These are phyloP conservation scores for Entomortierella beljakovae DNA, from an alignment of 192 early-diverging fungal species.

Conservation along the genomic window DNA sequence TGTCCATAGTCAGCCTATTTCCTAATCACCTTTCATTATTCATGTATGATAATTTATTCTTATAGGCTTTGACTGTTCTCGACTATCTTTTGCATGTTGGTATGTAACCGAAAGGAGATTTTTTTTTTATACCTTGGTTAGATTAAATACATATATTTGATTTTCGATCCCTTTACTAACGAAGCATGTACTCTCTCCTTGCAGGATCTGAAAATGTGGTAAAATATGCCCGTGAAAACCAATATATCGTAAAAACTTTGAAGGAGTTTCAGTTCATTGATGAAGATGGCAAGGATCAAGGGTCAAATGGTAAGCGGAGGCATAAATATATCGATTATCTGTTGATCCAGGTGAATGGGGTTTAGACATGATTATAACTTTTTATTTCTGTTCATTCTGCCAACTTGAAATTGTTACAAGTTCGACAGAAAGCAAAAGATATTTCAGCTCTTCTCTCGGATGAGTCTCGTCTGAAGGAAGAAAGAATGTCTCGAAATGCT, in stretches of 20 bases:
- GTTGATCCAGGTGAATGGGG: no score
- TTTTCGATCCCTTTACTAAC: slow-evolving; percentile 12
- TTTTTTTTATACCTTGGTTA: no score
- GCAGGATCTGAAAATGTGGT: slow-evolving; percentile 88
- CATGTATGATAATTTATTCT: neutral
- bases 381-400: no score
- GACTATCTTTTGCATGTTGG: slow-evolving; percentile 83
- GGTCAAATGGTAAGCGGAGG: slow-evolving; percentile 76
- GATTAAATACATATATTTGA: no score
- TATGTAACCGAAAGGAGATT: slow-evolving; percentile 11
- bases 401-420: no score
- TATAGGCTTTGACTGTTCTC: slow-evolving; percentile 84
- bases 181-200: neutral
- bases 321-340: neutral
- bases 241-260: slow-evolving; percentile 95
- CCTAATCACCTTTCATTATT: slow-evolving; percentile 3
- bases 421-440: slow-evolving; percentile 94
- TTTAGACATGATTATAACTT: neutral
- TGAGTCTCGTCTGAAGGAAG: slow-evolving; percentile 80
- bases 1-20: neutral
- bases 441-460: slow-evolving; percentile 85
- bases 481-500: slow-evolving; percentile 73
- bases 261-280: slow-evolving; percentile 98
- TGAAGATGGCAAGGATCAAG: slow-evolving; percentile 92
- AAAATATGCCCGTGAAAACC: slow-evolving; percentile 87